Base-by-base conservation (phyloP, 805 yeast genomes). In the Starmera dryadoides region DNA sequence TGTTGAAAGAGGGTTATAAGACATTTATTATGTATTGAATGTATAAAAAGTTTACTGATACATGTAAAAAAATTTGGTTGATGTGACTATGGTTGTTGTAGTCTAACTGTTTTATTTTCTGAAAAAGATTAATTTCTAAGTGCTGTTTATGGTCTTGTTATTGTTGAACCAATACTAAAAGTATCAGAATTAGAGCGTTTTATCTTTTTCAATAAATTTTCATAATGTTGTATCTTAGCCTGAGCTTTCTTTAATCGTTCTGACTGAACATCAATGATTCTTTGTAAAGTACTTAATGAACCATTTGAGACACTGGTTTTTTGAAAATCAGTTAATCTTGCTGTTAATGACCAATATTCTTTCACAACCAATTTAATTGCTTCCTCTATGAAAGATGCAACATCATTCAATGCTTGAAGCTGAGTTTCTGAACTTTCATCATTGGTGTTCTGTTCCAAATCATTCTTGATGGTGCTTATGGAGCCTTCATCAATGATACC, bases 1-100 rank as follows among this genome's bases (percentile, higher is more conserved):
- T 61, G 68, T 62, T 28, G 89, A 84, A 45, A 68, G 87, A 48
- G 77, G 69, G 5, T 57, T 58, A 12, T 57, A 45, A 37, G 23
- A n/a, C 4, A 21, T 21, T 21, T 21, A 21, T 9, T 6, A 21
- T 21, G 9, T 21, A 21, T 6, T 21, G 12, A 30, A 39, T 46
- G 6, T 46, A 20, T n/a, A n/a, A n/a, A n/a, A n/a, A n/a, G n/a
- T n/a, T n/a, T n/a, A n/a, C n/a, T n/a, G n/a, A n/a, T n/a, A n/a
- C n/a, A n/a, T n/a, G n/a, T n/a, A n/a, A n/a, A n/a, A n/a, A n/a
- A n/a, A n/a, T n/a, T n/a, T n/a, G n/a, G n/a, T n/a, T n/a, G n/a
- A n/a, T n/a, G n/a, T n/a, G n/a, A n/a, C n/a, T n/a, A 39, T 3
- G 23, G 18, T 11, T 22, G 15, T 9, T 40, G 23, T 18, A 21